Evolutionary conservation across 2,329 filamentous ascomycete species (phyloP), one percentile per base, ranked within the genome.

Genomic region (Penicillium expansum): DNA sequence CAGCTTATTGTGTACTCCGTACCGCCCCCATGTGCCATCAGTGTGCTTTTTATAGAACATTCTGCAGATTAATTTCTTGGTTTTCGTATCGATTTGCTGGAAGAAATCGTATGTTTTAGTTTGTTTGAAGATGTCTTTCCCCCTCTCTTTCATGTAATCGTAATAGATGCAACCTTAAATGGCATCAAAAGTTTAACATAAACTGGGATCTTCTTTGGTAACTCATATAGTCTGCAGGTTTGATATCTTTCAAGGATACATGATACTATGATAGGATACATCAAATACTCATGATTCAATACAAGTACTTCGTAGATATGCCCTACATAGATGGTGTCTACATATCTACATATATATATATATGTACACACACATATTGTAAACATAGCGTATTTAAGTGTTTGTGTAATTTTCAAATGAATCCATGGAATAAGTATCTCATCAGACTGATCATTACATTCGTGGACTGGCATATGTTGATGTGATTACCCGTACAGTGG

Each of bases 1-100:
- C 20, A 16, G 9, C 30, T 22, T 22, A 33, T 33, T 37, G 10
- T 38, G 11, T 32, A 27, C 43, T n/a, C 22, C 29, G 10, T 52
- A 45, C 41, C 29, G 38, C 16, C 38, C 50, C 22, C 13, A 49
- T 49, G 18, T 48, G 37, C 37, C 27, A 48, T 14, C n/a, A 20
- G 20, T 24, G 27, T 52, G 48, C 54, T 56, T 56, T 56, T 56
- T 52, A 52, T 56, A 56, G 54, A 45, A 52, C 48, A 37, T 18
- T 42, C 20, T 30, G 35, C 11, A 54, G 27, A 48, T 20, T 45
- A 30, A 13, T 30, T n/a, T 30, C 16, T 35, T 18, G 3, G 3
- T 6, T 29, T 49, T 37, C 4, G 8, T 20, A 35, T 48, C 27
- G 20, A 22, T 20, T 16, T 22, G 9, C 18, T 45, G 16, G 9